phyloP scores from a whole-genome alignment of 805 yeast species.

The Debaryomyces castellii region DNA sequence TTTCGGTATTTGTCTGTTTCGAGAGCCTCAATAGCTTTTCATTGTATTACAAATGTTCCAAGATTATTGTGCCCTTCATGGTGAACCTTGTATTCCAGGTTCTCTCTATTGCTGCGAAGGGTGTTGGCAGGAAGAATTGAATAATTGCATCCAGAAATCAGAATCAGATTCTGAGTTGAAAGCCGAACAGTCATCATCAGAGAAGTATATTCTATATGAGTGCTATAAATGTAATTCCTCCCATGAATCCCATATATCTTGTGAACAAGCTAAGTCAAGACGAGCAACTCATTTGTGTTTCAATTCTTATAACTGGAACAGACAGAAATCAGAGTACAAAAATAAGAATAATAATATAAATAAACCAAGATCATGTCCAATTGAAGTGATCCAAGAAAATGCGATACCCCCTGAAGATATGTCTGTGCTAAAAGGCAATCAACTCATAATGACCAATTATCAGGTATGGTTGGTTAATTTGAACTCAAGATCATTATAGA shows the following conservation, averaged over 20 bases:
- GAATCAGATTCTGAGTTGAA: background rate
- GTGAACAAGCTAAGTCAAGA: slow-evolving; percentile 1
- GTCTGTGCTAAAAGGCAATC: slow-evolving; percentile 11
- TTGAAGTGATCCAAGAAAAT: background rate
- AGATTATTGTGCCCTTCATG: slow-evolving; percentile 20
- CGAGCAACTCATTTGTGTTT: background rate
- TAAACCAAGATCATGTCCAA: background rate
- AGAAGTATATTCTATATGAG: slow-evolving; percentile 12
- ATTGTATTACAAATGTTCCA: no score
- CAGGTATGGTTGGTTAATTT: slow-evolving; percentile 24
- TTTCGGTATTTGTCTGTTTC: background rate
- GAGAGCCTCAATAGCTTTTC: background rate
- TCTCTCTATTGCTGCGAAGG: slow-evolving; percentile 20
- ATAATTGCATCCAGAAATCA: slow-evolving; percentile 3
- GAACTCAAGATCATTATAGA: background rate
- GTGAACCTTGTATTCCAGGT: slow-evolving; percentile 17
- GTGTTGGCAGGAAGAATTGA: slow-evolving; percentile 16
- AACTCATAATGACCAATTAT: slow-evolving; percentile 20
- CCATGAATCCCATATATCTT: slow-evolving; percentile 6
- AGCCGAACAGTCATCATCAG: background rate
- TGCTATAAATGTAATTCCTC: slow-evolving; percentile 15
- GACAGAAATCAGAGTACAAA: background rate
- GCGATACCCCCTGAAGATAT: slow-evolving; percentile 1
- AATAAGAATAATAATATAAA: background rate
- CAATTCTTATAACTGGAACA: background rate